Conservation (phyloP, 106 monocot species). For the Dactylorhiza incarnata region DNA sequence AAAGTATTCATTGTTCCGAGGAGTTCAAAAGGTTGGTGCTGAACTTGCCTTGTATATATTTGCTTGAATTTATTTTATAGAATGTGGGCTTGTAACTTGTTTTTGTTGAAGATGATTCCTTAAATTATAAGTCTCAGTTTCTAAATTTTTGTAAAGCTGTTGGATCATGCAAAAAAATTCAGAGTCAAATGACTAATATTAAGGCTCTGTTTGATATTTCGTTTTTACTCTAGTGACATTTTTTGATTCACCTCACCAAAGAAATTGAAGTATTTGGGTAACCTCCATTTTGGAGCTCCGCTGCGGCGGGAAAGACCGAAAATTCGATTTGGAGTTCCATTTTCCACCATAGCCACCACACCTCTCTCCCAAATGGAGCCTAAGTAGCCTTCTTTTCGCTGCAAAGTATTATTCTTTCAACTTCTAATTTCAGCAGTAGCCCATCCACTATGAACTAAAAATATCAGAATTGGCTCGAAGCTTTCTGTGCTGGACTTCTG, state of each 20-base stretch:
- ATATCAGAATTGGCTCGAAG: neutral
- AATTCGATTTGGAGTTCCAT: too few species aligned
- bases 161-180: neutral
- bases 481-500: neutral
- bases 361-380: too few species aligned
- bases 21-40: constrained; percentile 67
- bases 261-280: too few species aligned
- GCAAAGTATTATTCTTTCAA: neutral
- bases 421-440: neutral
- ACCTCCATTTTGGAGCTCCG: too few species aligned
- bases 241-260: too few species aligned
- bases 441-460: neutral
- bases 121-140: neutral
- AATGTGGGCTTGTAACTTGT: neutral
- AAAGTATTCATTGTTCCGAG: constrained; percentile 58
- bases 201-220: neutral
- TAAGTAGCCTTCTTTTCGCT: neutral
- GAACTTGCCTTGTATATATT: neutral
- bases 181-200: neutral
- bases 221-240: too few species aligned
- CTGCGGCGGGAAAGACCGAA: too few species aligned
- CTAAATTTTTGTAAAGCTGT: neutral
- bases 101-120: neutral
- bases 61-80: neutral
- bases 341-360: too few species aligned